Conservation (phyloP, 768 basidiomycete genomes). For the Suillus brevipes region DNA sequence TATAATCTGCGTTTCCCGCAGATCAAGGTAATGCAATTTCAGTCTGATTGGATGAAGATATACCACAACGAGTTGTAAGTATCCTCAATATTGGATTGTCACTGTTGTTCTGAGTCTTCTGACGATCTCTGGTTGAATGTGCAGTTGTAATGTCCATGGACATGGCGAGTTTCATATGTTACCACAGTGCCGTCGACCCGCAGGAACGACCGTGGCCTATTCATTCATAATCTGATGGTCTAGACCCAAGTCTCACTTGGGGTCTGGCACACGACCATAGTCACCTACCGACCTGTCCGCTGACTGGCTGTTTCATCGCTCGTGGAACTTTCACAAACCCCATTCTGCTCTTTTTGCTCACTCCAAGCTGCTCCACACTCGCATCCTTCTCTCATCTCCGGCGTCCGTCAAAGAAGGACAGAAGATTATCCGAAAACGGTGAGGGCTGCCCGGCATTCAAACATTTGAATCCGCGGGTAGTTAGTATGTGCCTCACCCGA, state of each 20-base stretch:
- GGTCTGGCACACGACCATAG: not conserved
- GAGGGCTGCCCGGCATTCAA: not conserved
- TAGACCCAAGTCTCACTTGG: not conserved
- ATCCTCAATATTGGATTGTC: not conserved
- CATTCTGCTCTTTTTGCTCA: not conserved
- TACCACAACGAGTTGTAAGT: not conserved
- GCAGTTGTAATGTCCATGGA: not conserved
- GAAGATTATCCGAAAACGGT: not conserved
- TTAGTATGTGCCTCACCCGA: not conserved
- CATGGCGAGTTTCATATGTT: not conserved
- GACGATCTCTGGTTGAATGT: not conserved
- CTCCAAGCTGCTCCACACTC: not conserved
- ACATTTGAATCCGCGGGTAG: not conserved
- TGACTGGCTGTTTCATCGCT: not conserved
- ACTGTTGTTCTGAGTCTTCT: not conserved
- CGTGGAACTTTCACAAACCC: not conserved
- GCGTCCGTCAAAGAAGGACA: not conserved
- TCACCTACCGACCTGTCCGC: not conserved
- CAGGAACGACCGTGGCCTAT: not conserved
- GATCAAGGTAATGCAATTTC: not conserved
- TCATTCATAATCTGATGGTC: not conserved
- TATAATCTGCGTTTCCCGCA: not conserved
- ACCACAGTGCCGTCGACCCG: not conserved
- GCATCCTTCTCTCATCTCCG: not conserved
- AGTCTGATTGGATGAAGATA: not conserved